phyloP scores from a whole-genome alignment of 495 filamentous ascomycete genomes.

The Aspergillus affinis region DNA sequence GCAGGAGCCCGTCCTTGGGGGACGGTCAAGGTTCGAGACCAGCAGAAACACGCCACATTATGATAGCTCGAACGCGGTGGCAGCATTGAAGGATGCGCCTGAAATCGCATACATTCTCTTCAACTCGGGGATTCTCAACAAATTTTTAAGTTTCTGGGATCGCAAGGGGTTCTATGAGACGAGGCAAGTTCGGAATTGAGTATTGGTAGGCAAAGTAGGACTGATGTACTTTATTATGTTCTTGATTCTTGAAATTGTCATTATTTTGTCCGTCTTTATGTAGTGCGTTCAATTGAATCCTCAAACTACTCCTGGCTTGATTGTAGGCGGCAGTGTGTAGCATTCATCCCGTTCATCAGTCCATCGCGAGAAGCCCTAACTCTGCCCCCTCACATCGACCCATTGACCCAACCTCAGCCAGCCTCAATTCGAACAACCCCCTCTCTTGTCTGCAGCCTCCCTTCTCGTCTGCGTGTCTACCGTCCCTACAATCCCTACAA shows the following conservation, averaged over 20 bases:
- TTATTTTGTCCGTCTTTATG: neutral
- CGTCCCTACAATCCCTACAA: neutral
- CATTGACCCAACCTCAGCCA: neutral
- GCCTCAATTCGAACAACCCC: neutral
- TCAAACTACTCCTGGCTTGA: too few species aligned
- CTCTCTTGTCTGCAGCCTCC: neutral
- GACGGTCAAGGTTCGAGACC: slow-evolving; percentile 9
- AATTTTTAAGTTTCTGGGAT: slow-evolving; percentile 7
- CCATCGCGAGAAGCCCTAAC: too few species aligned
- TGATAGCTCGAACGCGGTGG: neutral
- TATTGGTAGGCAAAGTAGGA: neutral
- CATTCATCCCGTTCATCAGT: too few species aligned
- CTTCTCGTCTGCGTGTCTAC: neutral
- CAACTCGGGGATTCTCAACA: neutral
- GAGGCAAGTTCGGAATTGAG: neutral
- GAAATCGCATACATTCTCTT: slow-evolving; percentile 6
- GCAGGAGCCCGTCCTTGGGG: slow-evolving; percentile 11
- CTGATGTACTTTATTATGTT: neutral
- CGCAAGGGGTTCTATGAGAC: slow-evolving; percentile 8
- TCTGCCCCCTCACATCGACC: too few species aligned
- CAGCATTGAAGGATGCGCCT: slow-evolving; percentile 5
- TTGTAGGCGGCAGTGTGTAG: too few species aligned
- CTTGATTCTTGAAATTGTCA: neutral
- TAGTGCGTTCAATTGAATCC: neutral
- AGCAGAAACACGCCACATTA: slow-evolving; percentile 10